Evolutionary conservation across 257 asterid genomes (phyloP).

Genomic region (Capsicum pubescens): DNA sequence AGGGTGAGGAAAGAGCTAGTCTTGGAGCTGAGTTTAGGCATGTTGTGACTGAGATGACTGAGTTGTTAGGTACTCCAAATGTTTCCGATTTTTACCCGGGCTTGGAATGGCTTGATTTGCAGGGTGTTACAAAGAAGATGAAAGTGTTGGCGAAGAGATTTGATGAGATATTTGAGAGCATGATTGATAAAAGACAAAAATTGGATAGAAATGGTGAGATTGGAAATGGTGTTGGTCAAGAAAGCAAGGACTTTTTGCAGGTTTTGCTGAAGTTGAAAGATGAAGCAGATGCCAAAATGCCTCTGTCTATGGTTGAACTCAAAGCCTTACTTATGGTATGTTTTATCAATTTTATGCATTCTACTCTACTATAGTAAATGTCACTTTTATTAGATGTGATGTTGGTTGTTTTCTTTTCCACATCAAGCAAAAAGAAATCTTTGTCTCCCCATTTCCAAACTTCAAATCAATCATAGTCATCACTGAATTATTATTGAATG

Average conservation of each 20-base stretch:
- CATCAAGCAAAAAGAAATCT: background rate
- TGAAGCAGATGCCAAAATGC: conserved; percentile 52
- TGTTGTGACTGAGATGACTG: conserved; percentile 58
- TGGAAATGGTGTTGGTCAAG: background rate
- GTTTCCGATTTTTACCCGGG: conserved; percentile 71
- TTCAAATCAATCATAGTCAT: background rate
- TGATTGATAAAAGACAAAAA: conserved; percentile 54
- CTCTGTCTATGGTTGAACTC: conserved; percentile 60
- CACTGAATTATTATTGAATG: background rate
- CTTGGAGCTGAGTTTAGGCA: conserved; percentile 64
- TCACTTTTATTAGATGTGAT: background rate
- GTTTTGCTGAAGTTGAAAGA: conserved; percentile 57
- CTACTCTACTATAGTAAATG: too few relatives aligned
- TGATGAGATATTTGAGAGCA: conserved; percentile 59
- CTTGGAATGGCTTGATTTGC: conserved; percentile 64
- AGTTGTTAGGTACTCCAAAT: conserved; percentile 61
- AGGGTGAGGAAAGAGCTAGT: conserved; percentile 58
- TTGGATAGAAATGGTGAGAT: background rate
- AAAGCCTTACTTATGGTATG: conserved; percentile 81
- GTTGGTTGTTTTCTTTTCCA: background rate
- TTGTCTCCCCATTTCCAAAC: background rate
- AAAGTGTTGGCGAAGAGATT: conserved; percentile 46
- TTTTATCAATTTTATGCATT: background rate
- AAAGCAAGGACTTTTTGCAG: conserved; percentile 65
- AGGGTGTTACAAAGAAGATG: conserved; percentile 64